phyloP scores from a whole-genome alignment of 179 eudicot genomes.

The Beta lomatogona region DNA sequence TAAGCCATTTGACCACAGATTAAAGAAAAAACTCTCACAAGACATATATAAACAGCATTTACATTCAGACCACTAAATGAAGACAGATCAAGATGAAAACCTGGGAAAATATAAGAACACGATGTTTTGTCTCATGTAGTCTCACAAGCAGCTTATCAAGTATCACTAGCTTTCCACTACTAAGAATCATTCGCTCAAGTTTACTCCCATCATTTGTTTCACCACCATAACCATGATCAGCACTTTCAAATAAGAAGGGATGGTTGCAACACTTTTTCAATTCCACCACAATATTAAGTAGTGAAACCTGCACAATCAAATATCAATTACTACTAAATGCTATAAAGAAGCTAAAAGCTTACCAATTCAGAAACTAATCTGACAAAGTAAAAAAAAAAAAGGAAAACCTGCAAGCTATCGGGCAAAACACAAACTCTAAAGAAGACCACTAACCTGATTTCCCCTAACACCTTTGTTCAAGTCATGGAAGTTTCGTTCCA shows the following conservation, averaged over 20 bases:
- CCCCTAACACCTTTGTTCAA: conserved; percentile 99
- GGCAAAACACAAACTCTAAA: neutral
- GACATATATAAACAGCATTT: neutral
- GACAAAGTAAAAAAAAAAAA: neutral
- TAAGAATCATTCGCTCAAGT: conserved; percentile 79
- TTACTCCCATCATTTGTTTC: conserved; percentile 85
- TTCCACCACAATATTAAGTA: conserved; percentile 97
- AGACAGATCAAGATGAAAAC: conserved; percentile 34
- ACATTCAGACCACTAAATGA: neutral
- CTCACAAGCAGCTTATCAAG: conserved; percentile 92
- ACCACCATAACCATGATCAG: conserved; percentile 99
- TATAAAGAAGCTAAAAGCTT: neutral
- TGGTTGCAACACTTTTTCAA: conserved; percentile 99
- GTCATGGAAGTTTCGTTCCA: conserved; percentile 97
- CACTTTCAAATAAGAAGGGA: conserved; percentile 99
- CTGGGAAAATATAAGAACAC: conserved; percentile 99
- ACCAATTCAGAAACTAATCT: neutral
- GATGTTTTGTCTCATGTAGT: conserved; percentile 92
- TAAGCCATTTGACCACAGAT: neutral
- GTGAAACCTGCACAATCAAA: conserved; percentile 74
- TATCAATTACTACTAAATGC: neutral
- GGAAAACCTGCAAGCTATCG: neutral
- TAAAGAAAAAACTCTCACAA: neutral
- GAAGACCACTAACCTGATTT: conserved; percentile 70
- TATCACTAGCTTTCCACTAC: conserved; percentile 97